Conservation (phyloP, 352 stramenopile species). For the Phytophthora kernoviae region DNA sequence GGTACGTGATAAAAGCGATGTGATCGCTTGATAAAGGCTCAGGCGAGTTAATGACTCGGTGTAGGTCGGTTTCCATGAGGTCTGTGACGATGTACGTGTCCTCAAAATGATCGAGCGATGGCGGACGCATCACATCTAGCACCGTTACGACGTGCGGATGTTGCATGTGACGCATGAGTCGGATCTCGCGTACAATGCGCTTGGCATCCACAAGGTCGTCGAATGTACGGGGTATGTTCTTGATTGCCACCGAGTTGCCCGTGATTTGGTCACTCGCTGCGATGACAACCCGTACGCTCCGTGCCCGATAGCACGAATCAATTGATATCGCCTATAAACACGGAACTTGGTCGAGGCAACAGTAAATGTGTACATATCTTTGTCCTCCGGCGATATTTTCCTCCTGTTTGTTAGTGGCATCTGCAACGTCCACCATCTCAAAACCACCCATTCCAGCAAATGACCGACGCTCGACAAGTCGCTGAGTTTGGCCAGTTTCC, state of each 20-base stretch:
- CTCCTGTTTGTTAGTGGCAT: constrained; percentile 19
- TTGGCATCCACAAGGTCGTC: constrained; percentile 86
- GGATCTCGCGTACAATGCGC: constrained; percentile 85
- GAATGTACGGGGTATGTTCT: constrained; percentile 87
- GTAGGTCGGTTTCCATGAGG: constrained; percentile 83
- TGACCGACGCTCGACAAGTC: constrained; percentile 37
- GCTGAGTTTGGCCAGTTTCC: constrained; percentile 58
- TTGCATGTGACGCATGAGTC: constrained; percentile 77
- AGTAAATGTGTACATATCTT: constrained; percentile 87
- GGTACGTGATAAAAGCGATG: constrained; percentile 86
- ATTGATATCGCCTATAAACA: constrained; percentile 82
- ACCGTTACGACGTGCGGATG: constrained; percentile 79
- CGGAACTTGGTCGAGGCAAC: constrained; percentile 86
- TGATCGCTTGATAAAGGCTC: constrained; percentile 75
- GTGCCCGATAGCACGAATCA: constrained; percentile 83
- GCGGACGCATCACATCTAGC: constrained; percentile 77
- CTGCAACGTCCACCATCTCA: constrained; percentile 23
- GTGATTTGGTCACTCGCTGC: constrained; percentile 81
- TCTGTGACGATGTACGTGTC: constrained; percentile 88
- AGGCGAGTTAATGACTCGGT: constrained; percentile 81
- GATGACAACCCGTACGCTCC: constrained; percentile 85
- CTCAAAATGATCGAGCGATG: constrained; percentile 73
- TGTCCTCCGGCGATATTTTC: constrained; percentile 17
- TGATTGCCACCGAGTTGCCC: constrained; percentile 84
- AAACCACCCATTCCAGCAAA: constrained; percentile 21